Conservation (phyloP, 73 alveolate species). For the Effrenium voratum region DNA sequence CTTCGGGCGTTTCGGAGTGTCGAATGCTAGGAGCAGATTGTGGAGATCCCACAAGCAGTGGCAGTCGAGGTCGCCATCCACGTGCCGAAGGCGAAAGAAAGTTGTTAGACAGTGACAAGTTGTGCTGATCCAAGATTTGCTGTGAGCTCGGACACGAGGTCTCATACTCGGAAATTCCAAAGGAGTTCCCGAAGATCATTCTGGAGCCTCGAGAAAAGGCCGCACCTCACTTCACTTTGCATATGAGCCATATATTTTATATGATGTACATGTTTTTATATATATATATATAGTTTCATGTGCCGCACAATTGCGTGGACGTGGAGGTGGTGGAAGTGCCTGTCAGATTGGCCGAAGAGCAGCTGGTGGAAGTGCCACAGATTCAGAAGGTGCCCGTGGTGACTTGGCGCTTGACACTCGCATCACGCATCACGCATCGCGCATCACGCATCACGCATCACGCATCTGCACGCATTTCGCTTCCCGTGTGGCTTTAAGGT, state of each 20-base stretch:
- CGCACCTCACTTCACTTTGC: not conserved
- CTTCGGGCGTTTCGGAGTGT: not conserved
- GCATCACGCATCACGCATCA: no score
- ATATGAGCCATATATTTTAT: no score
- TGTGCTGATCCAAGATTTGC: not conserved
- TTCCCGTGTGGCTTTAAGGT: not conserved
- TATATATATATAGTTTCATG: no score
- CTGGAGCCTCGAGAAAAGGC: conserved; percentile 54
- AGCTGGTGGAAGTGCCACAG: conserved; percentile 58
- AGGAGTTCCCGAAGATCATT: conserved; percentile 33
- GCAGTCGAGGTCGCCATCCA: conserved; percentile 45
- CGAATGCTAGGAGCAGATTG: conserved; percentile 14
- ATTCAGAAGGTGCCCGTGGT: conserved; percentile 46
- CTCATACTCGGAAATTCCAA: not conserved
- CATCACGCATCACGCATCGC: no score
- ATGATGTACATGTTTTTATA: not conserved
- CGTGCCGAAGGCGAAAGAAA: conserved; percentile 50
- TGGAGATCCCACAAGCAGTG: conserved; percentile 47
- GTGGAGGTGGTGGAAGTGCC: conserved; percentile 72
- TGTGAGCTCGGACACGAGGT: not conserved
- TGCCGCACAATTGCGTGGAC: no score
- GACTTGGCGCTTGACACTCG: not conserved
- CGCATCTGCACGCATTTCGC: no score
- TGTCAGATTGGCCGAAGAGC: conserved; percentile 31
- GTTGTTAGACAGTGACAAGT: not conserved